phyloP scores from a whole-genome alignment of 2,329 filamentous ascomycete species.

The Calonectria hongkongensis region DNA sequence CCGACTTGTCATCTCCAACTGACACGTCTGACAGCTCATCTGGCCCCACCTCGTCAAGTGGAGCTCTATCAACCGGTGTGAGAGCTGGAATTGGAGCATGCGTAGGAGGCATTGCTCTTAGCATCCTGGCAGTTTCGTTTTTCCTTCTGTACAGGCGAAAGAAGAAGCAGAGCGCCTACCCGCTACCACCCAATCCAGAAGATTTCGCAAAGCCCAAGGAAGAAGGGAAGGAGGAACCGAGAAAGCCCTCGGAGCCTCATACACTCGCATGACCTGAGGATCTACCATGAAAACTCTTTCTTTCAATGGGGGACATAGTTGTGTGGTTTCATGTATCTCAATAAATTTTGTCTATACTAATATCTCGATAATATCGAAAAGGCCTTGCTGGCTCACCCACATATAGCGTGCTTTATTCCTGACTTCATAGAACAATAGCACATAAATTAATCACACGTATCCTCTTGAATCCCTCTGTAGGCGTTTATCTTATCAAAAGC shows the following conservation, averaged over 20 bases:
- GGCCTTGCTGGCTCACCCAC: no score
- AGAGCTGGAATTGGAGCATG: neutral
- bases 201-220: neutral
- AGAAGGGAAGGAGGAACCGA: neutral
- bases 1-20: constrained; percentile 45
- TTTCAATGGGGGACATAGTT: no score
- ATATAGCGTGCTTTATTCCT: no score
- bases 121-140: neutral
- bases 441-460: no score
- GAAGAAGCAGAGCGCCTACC: neutral
- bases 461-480: no score
- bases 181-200: neutral
- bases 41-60: neutral
- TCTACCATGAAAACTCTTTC: neutral
- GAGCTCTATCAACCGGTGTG: neutral
- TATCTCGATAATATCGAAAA: no score
- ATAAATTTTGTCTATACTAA: neutral
- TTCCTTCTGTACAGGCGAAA: constrained; percentile 2
- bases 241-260: neutral
- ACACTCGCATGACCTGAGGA: neutral
- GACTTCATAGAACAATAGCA: no score
- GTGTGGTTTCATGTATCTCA: neutral
- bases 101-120: constrained; percentile 6
- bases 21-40: no score
- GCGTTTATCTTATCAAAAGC: no score